Conservation (phyloP, 2,329 filamentous ascomycete genomes). For the Ustulina deusta region DNA sequence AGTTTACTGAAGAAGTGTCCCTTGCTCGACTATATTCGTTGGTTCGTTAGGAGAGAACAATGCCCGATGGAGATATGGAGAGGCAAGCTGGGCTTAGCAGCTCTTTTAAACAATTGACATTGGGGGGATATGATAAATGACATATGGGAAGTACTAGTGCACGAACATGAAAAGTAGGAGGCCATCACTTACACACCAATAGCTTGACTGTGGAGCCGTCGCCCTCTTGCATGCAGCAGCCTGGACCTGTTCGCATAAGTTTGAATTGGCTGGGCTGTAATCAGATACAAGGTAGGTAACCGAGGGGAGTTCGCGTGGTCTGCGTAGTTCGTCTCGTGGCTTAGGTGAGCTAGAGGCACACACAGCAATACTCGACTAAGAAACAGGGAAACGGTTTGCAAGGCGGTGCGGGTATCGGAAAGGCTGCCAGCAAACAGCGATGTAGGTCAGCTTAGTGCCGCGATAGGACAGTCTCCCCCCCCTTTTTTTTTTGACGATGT, state of each 20-base stretch:
- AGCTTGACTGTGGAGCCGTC: conserved; percentile 50
- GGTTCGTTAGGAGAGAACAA: neutral
- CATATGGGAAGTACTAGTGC: conserved; percentile 33
- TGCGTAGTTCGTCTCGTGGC: conserved; percentile 49
- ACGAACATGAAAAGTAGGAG: conserved; percentile 26
- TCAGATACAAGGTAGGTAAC: conserved; percentile 54
- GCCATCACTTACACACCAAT: conserved; percentile 38
- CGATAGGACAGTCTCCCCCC: conserved; percentile 22
- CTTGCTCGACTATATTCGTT: neutral
- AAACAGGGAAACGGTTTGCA: conserved; percentile 44
- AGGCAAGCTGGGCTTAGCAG: neutral
- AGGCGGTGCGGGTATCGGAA: conserved; percentile 43
- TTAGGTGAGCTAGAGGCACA: conserved; percentile 45
- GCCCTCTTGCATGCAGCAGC: conserved; percentile 58
- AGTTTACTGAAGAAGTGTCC: conserved; percentile 26
- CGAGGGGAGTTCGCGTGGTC: conserved; percentile 50
- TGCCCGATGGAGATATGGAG: neutral
- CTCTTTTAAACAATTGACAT: conserved; percentile 1
- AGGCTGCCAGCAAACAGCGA: conserved; percentile 48
- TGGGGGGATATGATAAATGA: conserved; percentile 38
- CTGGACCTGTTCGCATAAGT: conserved; percentile 61
- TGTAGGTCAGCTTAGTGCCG: conserved; percentile 17
- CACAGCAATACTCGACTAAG: conserved; percentile 39
- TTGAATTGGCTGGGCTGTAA: conserved; percentile 53
- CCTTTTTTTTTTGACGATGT: conserved; percentile 28